Evolutionary conservation across 306 rosid species (phyloP).

Genomic region (Lathyrus sativus): DNA sequence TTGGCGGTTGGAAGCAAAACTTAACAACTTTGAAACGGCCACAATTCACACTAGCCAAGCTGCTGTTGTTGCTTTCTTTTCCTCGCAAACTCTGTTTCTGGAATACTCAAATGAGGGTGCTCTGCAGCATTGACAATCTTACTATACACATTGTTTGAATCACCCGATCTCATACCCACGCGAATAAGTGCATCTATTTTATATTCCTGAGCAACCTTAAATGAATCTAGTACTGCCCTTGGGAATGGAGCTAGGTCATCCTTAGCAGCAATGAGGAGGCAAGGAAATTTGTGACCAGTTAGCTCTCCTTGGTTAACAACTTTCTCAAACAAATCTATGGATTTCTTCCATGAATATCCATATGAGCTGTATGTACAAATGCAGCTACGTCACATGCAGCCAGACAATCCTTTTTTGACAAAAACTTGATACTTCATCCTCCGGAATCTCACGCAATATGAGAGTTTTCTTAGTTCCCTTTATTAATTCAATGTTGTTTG

Average conservation of each 20-base stretch:
- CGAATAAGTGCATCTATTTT: slow-evolving; percentile 77
- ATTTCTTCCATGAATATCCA: slow-evolving; percentile 76
- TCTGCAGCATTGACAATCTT: slow-evolving; percentile 68
- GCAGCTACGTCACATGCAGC: slow-evolving; percentile 88
- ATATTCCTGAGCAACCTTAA: slow-evolving; percentile 68
- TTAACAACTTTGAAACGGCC: too few species aligned
- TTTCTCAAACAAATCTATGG: slow-evolving; percentile 72
- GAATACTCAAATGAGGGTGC: slow-evolving; percentile 79
- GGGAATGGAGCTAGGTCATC: slow-evolving; percentile 83
- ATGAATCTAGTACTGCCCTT: slow-evolving; percentile 68
- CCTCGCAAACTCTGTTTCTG: slow-evolving; percentile 73
- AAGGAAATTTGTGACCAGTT: slow-evolving; percentile 74
- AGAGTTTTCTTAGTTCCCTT: slow-evolving; percentile 75
- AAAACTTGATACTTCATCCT: slow-evolving; percentile 53
- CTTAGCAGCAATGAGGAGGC: slow-evolving; percentile 81
- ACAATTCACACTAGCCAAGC: too few species aligned
- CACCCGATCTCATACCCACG: slow-evolving; percentile 66
- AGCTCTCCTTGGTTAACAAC: slow-evolving; percentile 82
- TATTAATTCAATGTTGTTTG: slow-evolving; percentile 56
- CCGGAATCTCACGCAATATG: slow-evolving; percentile 83
- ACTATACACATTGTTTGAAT: slow-evolving; percentile 53
- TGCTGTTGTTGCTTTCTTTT: slow-evolving; percentile 64
- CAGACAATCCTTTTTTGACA: slow-evolving; percentile 66
- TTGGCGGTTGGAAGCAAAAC: too few species aligned
- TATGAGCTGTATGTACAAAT: slow-evolving; percentile 88